phyloP scores from a whole-genome alignment of 1,139 yeast species.

The Protomyces macrosporus region DNA sequence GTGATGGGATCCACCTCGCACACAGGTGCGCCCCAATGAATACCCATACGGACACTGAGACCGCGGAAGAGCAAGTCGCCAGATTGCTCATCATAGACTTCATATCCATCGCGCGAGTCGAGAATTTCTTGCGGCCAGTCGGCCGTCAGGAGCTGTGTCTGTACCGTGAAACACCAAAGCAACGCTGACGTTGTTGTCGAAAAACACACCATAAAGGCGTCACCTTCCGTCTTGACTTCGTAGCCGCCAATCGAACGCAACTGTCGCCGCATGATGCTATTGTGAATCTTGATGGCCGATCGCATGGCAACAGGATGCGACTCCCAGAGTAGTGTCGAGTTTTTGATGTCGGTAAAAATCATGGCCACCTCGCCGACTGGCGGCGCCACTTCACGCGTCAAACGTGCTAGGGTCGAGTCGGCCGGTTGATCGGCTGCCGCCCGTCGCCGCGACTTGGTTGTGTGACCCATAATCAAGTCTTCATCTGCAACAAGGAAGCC shows the following conservation, averaged over 20 bases:
- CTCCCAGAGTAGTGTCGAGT: conserved; percentile 91
- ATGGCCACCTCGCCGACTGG: conserved; percentile 92
- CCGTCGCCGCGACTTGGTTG: conserved; percentile 17
- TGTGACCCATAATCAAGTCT: conserved; percentile 8
- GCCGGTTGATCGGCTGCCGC: conserved; percentile 23
- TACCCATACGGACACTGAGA: conserved; percentile 92
- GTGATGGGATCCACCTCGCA: conserved; percentile 93
- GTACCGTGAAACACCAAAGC: conserved; percentile 92
- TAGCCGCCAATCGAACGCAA: conserved; percentile 91
- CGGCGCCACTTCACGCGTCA: conserved; percentile 66
- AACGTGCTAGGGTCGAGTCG: conserved; percentile 28
- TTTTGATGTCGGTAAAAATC: conserved; percentile 95
- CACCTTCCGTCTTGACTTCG: conserved; percentile 98
- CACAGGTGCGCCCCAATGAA: conserved; percentile 97
- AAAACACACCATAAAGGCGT: conserved; percentile 97
- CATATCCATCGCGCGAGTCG: conserved; percentile 78
- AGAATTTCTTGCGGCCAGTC: conserved; percentile 96
- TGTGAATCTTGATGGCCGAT: conserved; percentile 91
- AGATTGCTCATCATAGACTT: conserved; percentile 64
- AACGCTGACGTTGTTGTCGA: conserved; percentile 88
- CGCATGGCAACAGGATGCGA: conserved; percentile 90
- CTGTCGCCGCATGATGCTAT: conserved; percentile 89
- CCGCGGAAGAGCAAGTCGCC: conserved; percentile 67
- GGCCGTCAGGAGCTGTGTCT: conserved; percentile 70
- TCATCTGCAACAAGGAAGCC: conserved; percentile 11